Evolutionary conservation across 192 early-diverging fungal species (phyloP), one percentile per base, ranked within the genome.

Genomic region (Pilaira anomala): DNA sequence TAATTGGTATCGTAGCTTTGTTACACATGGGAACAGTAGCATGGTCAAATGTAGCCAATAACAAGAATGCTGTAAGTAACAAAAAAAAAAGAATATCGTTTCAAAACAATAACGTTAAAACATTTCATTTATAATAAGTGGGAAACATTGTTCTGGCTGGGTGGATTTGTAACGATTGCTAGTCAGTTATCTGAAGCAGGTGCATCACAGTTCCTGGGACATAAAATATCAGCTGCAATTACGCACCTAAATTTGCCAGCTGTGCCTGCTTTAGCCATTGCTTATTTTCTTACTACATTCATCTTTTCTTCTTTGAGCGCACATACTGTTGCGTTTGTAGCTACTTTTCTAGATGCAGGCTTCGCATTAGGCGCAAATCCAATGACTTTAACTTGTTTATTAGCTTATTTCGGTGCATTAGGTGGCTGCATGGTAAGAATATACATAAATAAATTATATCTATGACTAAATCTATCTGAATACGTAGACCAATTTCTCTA

Each of bases 71-170:
- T 60, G 72, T 60, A 63, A 60, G 63, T 65, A 19, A 65, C 16
- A 53, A 29, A 51, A 29, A 33, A 54, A 13, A 39, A 22, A 6
- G 21, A 26, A 24, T 40, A 18, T 24, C 39, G 40, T n/a, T 28
- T 36, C 30, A 56, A 0, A n/a, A n/a, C n/a, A n/a, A n/a, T n/a
- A n/a, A n/a, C n/a, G n/a, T 41, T 33, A 48, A 18, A 13, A 33
- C 24, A 33, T 29, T 26, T 33, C 22, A 30, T 48, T 61, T 48
- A 9, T 30, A n/a, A 59, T 39, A 66, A 82, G 49, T 93, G 91
- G 91, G 91, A 93, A 63, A 83, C 86, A 4, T 84, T 90, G 53
- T 91, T 89, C 70, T 93, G 91, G 91, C 73, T 93, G 3, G 84
- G 86, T 16, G 86, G 87, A 39, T 90, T 93, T 74, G 80, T 93